Conservation (phyloP, 495 filamentous ascomycete genomes). For the Oidiodendron maius region DNA sequence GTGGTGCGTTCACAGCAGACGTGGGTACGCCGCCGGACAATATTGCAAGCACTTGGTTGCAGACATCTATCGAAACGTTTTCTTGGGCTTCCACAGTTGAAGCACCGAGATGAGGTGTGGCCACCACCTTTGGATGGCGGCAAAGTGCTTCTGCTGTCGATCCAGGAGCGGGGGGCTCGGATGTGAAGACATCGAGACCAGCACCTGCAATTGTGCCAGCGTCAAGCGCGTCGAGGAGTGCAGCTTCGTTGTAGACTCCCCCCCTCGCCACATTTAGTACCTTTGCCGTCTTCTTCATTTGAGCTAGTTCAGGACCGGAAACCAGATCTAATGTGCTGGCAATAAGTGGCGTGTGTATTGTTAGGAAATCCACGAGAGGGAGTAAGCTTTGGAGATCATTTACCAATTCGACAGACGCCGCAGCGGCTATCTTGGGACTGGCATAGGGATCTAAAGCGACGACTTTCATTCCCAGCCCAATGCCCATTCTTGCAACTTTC, state of each 20-base stretch:
- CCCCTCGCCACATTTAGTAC: background rate
- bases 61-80: conserved; percentile 69
- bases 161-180: conserved; percentile 53
- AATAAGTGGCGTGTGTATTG: conserved; percentile 69
- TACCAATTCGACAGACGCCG: conserved; percentile 52
- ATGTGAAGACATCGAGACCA: conserved; percentile 28
- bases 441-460: conserved; percentile 65
- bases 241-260: background rate
- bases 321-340: conserved; percentile 65
- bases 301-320: conserved; percentile 49
- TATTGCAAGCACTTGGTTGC: conserved; percentile 64
- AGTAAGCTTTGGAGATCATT: conserved; percentile 48
- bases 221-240: background rate
- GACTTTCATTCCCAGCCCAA: conserved; percentile 63
- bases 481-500: conserved; percentile 62
- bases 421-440: conserved; percentile 48
- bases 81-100: conserved; percentile 73
- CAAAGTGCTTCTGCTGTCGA: conserved; percentile 49
- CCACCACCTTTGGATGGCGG: conserved; percentile 57
- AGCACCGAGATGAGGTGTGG: conserved; percentile 68
- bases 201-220: background rate
- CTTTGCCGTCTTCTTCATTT: conserved; percentile 3
- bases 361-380: conserved; percentile 60
- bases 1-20: conserved; percentile 64
- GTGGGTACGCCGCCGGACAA: conserved; percentile 59